Evolutionary conservation across 2,329 filamentous ascomycete genomes (phyloP), one percentile per base, ranked within the genome.

Genomic region (Xylaria multiplex): DNA sequence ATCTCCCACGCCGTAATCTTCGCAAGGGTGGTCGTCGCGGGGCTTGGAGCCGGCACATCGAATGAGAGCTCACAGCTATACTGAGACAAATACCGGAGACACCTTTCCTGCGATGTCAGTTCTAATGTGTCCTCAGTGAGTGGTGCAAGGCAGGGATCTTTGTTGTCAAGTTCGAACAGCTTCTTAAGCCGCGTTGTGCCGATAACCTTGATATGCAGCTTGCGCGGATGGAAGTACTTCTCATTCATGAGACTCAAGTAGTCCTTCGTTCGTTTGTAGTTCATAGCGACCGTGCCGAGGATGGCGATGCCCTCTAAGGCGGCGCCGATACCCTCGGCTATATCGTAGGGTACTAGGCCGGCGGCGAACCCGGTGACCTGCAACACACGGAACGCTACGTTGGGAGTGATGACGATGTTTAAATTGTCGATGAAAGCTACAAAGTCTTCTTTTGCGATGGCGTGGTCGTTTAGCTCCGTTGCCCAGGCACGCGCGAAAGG

Each of bases 371-470:
- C 72, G 2, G 71, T 69, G 4, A 74, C 27, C 35, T 73, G 65
- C 14, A 77, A 40, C 13, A 74, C 64, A 54, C 74, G 71, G 2
- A 77, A 59, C 11, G 74, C 75, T 13, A 76, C 72, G 14, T 74
- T 69, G 1, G 77, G 74, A 1, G 77, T 70, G 9, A 76, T 74
- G 11, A 77, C 72, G 2, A 78, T 72, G 61, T 81, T 81, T 8
- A 81, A 72, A 24, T 72, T 72, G 68, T 81, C 79, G 64, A 80
- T 72, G 66, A 78, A 79, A 16, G 73, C 66, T 8, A 80, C 59
- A 49, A 78, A 77, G 30, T 72, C 69, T 7, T 66, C 58, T 45
- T 60, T 65, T 11, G 66, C 65, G 53, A 79, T 67, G 54, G 62
- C 67, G 62, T 72, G 67, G n/a, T 69, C 48, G 19, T 61, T 64